phyloP scores from a whole-genome alignment of 2,329 filamentous ascomycete species.

The Sporothrix brunneoviolacea region DNA sequence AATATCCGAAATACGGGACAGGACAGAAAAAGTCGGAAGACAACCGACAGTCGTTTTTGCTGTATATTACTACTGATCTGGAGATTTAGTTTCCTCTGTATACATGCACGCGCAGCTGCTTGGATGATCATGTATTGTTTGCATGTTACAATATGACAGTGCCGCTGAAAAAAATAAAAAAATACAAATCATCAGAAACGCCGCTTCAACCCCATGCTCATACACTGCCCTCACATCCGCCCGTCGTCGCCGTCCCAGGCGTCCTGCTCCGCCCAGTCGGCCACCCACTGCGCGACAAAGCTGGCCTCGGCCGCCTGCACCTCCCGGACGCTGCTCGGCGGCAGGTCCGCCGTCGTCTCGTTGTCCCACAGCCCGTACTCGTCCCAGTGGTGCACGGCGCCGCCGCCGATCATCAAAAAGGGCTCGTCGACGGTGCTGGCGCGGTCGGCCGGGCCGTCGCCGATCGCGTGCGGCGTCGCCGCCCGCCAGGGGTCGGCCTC shows the following conservation, averaged over 20 bases:
- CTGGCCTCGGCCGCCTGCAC: conserved; percentile 17
- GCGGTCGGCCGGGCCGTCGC: conserved; percentile 47
- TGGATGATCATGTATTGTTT: too few relatives aligned
- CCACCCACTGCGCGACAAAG: conserved; percentile 19
- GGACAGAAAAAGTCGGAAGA: too few relatives aligned
- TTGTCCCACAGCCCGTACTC: conserved; percentile 62
- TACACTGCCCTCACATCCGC: background rate
- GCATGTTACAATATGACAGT: too few relatives aligned
- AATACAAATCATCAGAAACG: background rate
- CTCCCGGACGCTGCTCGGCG: conserved; percentile 12
- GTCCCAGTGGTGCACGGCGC: conserved; percentile 72
- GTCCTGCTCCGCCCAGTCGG: conserved; percentile 9
- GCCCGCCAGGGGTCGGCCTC: conserved; percentile 74
- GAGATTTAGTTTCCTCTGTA: too few relatives aligned
- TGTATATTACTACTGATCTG: too few relatives aligned
- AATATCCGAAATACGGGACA: too few relatives aligned
- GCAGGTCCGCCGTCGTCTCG: conserved; percentile 38
- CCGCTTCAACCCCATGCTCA: background rate
- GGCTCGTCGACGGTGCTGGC: conserved; percentile 59
- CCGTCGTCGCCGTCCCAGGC: background rate
- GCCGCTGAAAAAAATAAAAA: background rate
- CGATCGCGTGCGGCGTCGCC: conserved; percentile 64
- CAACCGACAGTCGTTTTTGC: too few relatives aligned
- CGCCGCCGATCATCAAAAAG: conserved; percentile 65
- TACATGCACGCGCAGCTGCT: too few relatives aligned